Conservation (phyloP, 73 alveolate species). For the Strombidium stylifer region DNA sequence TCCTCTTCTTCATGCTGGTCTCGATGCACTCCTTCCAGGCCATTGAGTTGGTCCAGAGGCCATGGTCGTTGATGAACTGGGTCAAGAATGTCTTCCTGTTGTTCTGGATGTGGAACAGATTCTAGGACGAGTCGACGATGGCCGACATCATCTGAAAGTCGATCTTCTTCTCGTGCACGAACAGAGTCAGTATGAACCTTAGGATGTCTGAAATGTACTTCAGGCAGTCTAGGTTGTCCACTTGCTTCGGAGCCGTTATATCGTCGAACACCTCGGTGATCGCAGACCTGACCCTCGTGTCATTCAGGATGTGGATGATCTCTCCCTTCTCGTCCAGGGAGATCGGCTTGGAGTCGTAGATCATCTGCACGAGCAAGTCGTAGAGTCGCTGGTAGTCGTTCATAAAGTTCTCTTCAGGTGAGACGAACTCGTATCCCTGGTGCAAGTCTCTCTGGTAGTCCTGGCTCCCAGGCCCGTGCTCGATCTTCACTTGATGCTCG, state of each 20-base stretch:
- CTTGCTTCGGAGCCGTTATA: not conserved
- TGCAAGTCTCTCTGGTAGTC: no score
- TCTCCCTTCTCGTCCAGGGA: not conserved
- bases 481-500: no score
- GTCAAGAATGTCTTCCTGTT: slow-evolving; percentile 40
- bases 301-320: not conserved
- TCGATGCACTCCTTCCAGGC: slow-evolving; percentile 50
- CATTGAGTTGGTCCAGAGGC: slow-evolving; percentile 61
- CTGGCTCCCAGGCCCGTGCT: no score
- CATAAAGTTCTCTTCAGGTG: no score
- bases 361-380: not conserved
- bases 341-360: not conserved
- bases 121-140: slow-evolving; percentile 23
- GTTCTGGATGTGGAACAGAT: not conserved
- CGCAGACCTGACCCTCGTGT: not conserved
- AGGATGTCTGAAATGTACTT: not conserved
- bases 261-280: not conserved
- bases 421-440: no score
- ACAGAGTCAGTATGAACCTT: not conserved
- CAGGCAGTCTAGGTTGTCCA: not conserved
- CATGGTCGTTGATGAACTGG: slow-evolving; percentile 47
- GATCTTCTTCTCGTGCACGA: slow-evolving; percentile 36
- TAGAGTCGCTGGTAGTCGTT: not conserved
- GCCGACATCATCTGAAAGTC: slow-evolving; percentile 17
- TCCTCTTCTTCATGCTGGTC: no score